A percentile compares a stretch with the other conserved stretches of the same genome.
These are phyloP conservation scores for Phytopythium mirpurense DNA, from an alignment of 352 stramenopile genomes.

Conservation along the genomic window DNA sequence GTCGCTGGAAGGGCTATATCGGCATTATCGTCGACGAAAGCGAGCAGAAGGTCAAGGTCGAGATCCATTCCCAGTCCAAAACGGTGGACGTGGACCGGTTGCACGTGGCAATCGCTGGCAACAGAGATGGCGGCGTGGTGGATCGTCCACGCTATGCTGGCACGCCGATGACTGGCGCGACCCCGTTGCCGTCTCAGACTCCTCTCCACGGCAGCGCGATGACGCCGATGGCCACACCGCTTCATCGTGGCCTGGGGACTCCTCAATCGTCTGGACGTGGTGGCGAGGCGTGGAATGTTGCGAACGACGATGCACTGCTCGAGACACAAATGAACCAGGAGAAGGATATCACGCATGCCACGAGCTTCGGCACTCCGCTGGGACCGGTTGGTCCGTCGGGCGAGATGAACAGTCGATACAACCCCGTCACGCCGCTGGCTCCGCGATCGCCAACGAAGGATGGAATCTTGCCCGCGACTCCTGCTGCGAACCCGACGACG, in stretches of 20 bases:
- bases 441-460: slow-evolving; percentile 65
- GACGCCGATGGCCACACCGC: slow-evolving; percentile 83
- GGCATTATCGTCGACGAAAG: slow-evolving; percentile 88
- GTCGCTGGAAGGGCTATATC: slow-evolving; percentile 91
- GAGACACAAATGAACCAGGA: slow-evolving; percentile 88
- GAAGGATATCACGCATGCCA: slow-evolving; percentile 87
- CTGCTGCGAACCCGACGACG: slow-evolving; percentile 65
- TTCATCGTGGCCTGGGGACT: slow-evolving; percentile 78
- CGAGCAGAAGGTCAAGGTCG: slow-evolving; percentile 89
- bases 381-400: slow-evolving; percentile 70
- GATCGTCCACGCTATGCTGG: slow-evolving; percentile 66
- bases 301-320: slow-evolving; percentile 80
- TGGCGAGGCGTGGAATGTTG: slow-evolving; percentile 81
- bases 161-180: slow-evolving; percentile 74
- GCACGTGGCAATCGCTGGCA: slow-evolving; percentile 71
- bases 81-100: slow-evolving; percentile 84
- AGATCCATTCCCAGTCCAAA: slow-evolving; percentile 89
- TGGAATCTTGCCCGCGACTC: slow-evolving; percentile 58
- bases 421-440: slow-evolving; percentile 43
- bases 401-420: slow-evolving; percentile 56
- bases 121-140: slow-evolving; percentile 67
- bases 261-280: slow-evolving; percentile 53
- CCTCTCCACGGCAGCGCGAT: slow-evolving; percentile 79
- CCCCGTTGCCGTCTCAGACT: slow-evolving; percentile 77
- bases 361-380: slow-evolving; percentile 78